Conservation (phyloP, 2,329 filamentous ascomycete genomes). For the Aspergillus thermomutatus region DNA sequence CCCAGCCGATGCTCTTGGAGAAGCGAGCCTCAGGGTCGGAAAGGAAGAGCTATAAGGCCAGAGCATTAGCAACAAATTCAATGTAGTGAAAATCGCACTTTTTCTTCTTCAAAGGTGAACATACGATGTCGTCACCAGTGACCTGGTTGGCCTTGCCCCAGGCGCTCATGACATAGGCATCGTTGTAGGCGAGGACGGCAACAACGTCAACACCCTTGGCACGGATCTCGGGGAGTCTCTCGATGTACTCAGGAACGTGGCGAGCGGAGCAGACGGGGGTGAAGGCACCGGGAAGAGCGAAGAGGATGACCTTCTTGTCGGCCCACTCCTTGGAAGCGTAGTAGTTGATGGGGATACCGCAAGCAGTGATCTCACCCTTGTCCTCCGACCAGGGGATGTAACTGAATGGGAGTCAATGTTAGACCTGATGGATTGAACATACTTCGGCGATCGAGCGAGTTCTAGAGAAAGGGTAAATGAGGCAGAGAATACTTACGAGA, state of each 20-base stretch:
- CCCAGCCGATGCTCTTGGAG: slow-evolving; percentile 76
- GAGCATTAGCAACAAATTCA: not conserved
- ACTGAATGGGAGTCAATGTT: slow-evolving; percentile 36
- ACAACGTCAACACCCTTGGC: slow-evolving; percentile 79
- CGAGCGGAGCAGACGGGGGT: slow-evolving; percentile 79
- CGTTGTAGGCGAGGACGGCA: slow-evolving; percentile 79
- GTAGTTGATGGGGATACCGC: slow-evolving; percentile 74
- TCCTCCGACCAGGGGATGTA: slow-evolving; percentile 77
- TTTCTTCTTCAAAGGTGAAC: slow-evolving; percentile 19
- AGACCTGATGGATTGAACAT: not conserved
- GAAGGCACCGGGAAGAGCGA: slow-evolving; percentile 72
- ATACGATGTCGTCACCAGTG: slow-evolving; percentile 65
- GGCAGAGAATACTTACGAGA: slow-evolving; percentile 55
- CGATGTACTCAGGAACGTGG: slow-evolving; percentile 78
- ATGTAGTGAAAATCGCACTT: slow-evolving; percentile 6
- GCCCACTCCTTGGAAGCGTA: slow-evolving; percentile 74
- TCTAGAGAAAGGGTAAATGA: not conserved
- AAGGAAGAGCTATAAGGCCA: slow-evolving; percentile 62
- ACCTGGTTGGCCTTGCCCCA: slow-evolving; percentile 87
- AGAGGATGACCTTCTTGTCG: slow-evolving; percentile 68
- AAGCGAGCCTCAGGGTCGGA: slow-evolving; percentile 70
- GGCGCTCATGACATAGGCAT: slow-evolving; percentile 81
- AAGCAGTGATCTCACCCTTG: slow-evolving; percentile 64
- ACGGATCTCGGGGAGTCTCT: slow-evolving; percentile 67
- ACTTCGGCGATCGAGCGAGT: not conserved